Conservation (phyloP, 2,329 filamentous ascomycete genomes). For the Penicillium fuscoglaucum region DNA sequence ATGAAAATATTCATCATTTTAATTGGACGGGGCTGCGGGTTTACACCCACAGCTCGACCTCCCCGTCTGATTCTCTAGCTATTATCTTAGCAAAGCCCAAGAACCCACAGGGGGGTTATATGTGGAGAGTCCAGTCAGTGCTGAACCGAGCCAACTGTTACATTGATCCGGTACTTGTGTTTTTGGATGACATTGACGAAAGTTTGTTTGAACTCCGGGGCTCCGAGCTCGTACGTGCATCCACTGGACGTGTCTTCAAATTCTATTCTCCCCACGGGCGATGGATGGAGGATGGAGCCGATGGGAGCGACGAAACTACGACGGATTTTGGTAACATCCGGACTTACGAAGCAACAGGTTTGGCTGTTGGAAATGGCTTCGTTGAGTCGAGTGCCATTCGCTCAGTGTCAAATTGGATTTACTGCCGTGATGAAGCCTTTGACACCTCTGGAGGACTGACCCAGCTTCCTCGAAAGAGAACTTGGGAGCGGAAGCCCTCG, state of each 20-base stretch:
- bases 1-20: constrained; percentile 25
- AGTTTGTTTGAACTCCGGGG: constrained; percentile 7
- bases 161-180: constrained; percentile 28
- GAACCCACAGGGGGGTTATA: neutral
- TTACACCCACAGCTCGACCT: constrained; percentile 18
- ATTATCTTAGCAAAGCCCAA: constrained; percentile 23
- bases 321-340: constrained; percentile 14
- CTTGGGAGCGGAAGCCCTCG: neutral
- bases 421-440: too few species aligned
- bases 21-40: constrained; percentile 25
- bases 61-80: constrained; percentile 24
- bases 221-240: constrained; percentile 13
- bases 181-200: neutral
- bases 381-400: neutral
- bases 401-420: neutral
- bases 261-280: constrained; percentile 27
- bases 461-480: neutral
- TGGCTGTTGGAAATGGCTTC: constrained; percentile 20
- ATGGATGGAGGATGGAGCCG: constrained; percentile 16
- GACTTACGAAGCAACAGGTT: neutral
- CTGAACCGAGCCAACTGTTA: constrained; percentile 17
- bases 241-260: constrained; percentile 18
- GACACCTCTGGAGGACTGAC: too few species aligned
- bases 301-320: neutral
- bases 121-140: constrained; percentile 14